Evolutionary conservation across 192 early-diverging fungal species (phyloP).

Genomic region (Backusella westeae): DNA sequence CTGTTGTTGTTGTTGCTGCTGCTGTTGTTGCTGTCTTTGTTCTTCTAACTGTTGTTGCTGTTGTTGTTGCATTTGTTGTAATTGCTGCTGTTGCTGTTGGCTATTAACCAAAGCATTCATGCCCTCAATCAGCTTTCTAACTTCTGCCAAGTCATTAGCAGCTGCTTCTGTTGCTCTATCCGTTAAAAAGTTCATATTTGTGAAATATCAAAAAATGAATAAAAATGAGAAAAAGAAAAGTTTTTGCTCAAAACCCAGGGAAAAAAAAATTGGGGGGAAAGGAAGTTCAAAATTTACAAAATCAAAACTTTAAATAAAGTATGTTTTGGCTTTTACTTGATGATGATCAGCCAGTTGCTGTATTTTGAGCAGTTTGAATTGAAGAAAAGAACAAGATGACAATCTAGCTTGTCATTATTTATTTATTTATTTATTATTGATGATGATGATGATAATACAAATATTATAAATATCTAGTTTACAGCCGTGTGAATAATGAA

Average conservation of each 20-base stretch:
- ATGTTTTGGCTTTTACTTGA: no score
- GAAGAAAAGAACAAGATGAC: no score
- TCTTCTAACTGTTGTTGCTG: conserved; percentile 7
- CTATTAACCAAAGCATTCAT: conserved; percentile 37
- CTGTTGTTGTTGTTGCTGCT: not conserved
- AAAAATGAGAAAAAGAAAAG: not conserved
- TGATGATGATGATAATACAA: not conserved
- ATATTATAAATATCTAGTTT: not conserved
- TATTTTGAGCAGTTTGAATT: not conserved
- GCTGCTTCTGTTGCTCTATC: conserved; percentile 25
- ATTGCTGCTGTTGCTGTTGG: conserved; percentile 26
- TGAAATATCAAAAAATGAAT: not conserved
- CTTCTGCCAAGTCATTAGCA: conserved; percentile 37
- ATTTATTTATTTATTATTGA: not conserved
- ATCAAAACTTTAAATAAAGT: not conserved
- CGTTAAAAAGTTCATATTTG: not conserved
- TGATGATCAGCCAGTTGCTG: not conserved
- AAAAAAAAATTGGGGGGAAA: not conserved
- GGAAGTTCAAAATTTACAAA: not conserved
- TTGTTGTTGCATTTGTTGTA: conserved; percentile 24
- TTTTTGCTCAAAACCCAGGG: not conserved
- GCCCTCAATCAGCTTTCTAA: conserved; percentile 38
- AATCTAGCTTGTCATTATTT: no score
- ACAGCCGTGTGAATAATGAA: not conserved
- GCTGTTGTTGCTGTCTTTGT: not conserved